phyloP scores from a whole-genome alignment of 2,329 filamentous ascomycete species.

The Cercospora nicotianae region DNA sequence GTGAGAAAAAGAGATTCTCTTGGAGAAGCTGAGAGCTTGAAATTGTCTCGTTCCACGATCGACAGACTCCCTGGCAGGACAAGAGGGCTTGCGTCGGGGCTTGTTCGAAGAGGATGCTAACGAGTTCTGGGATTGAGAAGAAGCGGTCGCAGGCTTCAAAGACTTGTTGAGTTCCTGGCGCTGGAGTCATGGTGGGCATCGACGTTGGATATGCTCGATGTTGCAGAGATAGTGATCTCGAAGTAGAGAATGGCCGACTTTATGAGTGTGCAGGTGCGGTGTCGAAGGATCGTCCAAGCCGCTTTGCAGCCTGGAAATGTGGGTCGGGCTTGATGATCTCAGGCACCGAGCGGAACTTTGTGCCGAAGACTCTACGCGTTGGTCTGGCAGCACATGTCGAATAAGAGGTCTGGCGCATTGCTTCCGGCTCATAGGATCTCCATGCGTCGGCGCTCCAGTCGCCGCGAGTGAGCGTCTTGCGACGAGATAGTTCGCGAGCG shows the following conservation, averaged over 20 bases:
- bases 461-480: too few species aligned
- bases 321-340: neutral
- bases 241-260: neutral
- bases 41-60: slow-evolving; percentile 15
- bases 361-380: too few species aligned
- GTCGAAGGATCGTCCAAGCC: neutral
- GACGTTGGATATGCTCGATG: neutral
- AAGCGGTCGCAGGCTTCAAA: slow-evolving; percentile 18
- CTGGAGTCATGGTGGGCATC: neutral
- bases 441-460: too few species aligned
- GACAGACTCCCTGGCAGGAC: slow-evolving; percentile 20
- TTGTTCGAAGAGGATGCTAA: slow-evolving; percentile 16
- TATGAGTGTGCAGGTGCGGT: neutral
- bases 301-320: slow-evolving; percentile 4
- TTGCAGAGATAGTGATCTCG: neutral
- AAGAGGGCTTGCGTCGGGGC: slow-evolving; percentile 9
- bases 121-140: slow-evolving; percentile 19
- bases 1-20: slow-evolving; percentile 12
- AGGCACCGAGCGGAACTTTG: neutral
- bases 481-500: too few species aligned
- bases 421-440: too few species aligned
- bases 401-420: too few species aligned
- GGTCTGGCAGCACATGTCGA: too few species aligned
- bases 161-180: neutral
- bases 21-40: slow-evolving; percentile 5